These are phyloP conservation scores for Ganoderma multipileum DNA, from an alignment of 1,284 basidiomycete genomes.

Conservation along the genomic window DNA sequence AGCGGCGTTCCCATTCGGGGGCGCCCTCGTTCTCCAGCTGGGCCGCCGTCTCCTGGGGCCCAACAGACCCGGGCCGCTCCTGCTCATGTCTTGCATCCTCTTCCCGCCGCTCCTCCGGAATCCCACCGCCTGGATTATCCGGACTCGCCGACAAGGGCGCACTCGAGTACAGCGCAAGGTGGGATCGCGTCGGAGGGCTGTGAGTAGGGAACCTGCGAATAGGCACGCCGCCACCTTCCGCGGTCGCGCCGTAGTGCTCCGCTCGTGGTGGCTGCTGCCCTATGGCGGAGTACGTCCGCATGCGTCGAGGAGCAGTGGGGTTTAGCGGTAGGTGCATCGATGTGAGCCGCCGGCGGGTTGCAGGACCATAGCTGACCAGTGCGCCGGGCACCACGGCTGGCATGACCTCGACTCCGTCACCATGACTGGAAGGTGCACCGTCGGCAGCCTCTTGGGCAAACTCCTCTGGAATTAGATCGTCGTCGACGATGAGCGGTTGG, in stretches of 20 bases:
- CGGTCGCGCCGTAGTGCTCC: conserved; percentile 16
- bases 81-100: conserved; percentile 46
- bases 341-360: conserved; percentile 59
- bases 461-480: conserved; percentile 47
- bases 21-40: conserved; percentile 47
- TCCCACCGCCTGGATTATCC: conserved; percentile 33
- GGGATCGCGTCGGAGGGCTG: conserved; percentile 30
- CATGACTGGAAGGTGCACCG: background rate
- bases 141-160: conserved; percentile 42
- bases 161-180: conserved; percentile 22
- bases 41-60: conserved; percentile 48
- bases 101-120: conserved; percentile 42
- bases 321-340: conserved; percentile 45
- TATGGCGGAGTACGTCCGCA: conserved; percentile 22
- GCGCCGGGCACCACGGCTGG: conserved; percentile 4
- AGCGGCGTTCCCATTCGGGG: conserved; percentile 46
- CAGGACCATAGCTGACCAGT: conserved; percentile 64
- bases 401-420: background rate
- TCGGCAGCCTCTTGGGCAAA: conserved; percentile 29
- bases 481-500: conserved; percentile 67
- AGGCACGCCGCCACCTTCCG: conserved; percentile 9
- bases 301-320: conserved; percentile 22
- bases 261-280: conserved; percentile 3
- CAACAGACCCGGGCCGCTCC: conserved; percentile 37
- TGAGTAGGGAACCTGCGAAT: conserved; percentile 35